Evolutionary conservation across 371 early-diverging fungal genomes (phyloP).

Genomic region (Mortierella polycephala): DNA sequence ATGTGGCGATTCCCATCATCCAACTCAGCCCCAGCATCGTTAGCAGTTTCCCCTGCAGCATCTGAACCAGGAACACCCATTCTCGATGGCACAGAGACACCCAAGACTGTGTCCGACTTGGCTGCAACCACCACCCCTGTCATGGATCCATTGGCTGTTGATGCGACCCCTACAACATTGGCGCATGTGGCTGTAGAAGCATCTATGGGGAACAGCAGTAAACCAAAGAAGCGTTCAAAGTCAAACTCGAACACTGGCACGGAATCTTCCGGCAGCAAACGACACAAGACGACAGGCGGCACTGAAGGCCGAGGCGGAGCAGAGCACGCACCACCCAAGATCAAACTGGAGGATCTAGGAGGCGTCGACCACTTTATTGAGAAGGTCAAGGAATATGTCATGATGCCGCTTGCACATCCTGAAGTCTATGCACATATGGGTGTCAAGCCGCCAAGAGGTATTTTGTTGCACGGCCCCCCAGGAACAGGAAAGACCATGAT

Average conservation of each 20-base stretch:
- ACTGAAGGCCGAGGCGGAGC: slow-evolving; percentile 24
- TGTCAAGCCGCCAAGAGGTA: slow-evolving; percentile 96
- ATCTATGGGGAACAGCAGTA: slow-evolving; percentile 20
- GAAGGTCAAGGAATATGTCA: slow-evolving; percentile 96
- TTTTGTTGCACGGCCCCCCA: slow-evolving; percentile 98
- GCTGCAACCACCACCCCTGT: not conserved
- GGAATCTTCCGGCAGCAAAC: slow-evolving; percentile 35
- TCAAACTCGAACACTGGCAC: slow-evolving; percentile 10
- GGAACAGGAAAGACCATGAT: slow-evolving; percentile 99
- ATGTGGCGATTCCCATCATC: slow-evolving; percentile 66
- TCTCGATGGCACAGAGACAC: slow-evolving; percentile 26
- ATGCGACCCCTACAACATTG: slow-evolving; percentile 42
- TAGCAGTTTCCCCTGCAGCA: slow-evolving; percentile 42
- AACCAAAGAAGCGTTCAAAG: slow-evolving; percentile 61
- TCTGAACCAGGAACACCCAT: slow-evolving; percentile 41
- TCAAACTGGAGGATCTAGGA: slow-evolving; percentile 84
- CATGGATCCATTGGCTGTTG: slow-evolving; percentile 42
- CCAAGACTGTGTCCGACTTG: slow-evolving; percentile 1
- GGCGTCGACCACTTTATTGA: slow-evolving; percentile 92
- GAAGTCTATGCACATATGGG: slow-evolving; percentile 96
- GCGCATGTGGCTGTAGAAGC: slow-evolving; percentile 39
- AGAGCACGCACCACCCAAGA: slow-evolving; percentile 67
- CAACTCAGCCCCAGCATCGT: slow-evolving; percentile 19
- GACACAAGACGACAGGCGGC: slow-evolving; percentile 32
- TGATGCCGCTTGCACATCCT: slow-evolving; percentile 97